These are phyloP conservation scores for Allium fistulosum DNA, from an alignment of 106 monocot species.

Conservation along the genomic window DNA sequence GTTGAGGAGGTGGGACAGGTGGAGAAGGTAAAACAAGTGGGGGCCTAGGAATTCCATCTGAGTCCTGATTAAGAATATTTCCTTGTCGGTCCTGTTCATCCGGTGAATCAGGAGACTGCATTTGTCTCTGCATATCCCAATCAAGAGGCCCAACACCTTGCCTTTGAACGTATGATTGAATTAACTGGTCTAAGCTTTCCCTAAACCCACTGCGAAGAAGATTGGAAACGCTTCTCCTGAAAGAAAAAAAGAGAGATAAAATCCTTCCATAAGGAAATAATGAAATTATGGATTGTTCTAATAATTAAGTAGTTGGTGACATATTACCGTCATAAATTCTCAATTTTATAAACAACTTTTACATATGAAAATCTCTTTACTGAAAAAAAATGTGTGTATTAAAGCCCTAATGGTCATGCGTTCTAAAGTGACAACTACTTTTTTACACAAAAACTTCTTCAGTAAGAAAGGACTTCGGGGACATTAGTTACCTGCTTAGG, in stretches of 20 bases:
- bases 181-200: constrained; percentile 78
- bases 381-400: background rate
- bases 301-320: no score
- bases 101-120: constrained; percentile 27
- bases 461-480: no score
- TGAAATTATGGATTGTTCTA: no score
- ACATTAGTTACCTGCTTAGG: constrained; percentile 65
- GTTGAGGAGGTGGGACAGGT: constrained; percentile 73
- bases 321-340: background rate
- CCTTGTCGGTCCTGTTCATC: constrained; percentile 38
- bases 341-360: no score
- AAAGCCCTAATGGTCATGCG: background rate
- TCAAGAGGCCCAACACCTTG: constrained; percentile 50
- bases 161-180: constrained; percentile 80
- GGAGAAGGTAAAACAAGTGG: constrained; percentile 44
- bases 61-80: constrained; percentile 27
- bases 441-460: no score
- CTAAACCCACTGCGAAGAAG: constrained; percentile 93
- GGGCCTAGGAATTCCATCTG: constrained; percentile 35
- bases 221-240: constrained; percentile 96
- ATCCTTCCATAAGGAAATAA: no score
- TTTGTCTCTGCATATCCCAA: constrained; percentile 53
- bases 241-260: constrained; percentile 6
- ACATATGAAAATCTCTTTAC: no score
- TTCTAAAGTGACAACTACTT: no score